Base-by-base conservation (phyloP, 1,139 yeast genomes). In the Saccharomyces pastorianus region DNA sequence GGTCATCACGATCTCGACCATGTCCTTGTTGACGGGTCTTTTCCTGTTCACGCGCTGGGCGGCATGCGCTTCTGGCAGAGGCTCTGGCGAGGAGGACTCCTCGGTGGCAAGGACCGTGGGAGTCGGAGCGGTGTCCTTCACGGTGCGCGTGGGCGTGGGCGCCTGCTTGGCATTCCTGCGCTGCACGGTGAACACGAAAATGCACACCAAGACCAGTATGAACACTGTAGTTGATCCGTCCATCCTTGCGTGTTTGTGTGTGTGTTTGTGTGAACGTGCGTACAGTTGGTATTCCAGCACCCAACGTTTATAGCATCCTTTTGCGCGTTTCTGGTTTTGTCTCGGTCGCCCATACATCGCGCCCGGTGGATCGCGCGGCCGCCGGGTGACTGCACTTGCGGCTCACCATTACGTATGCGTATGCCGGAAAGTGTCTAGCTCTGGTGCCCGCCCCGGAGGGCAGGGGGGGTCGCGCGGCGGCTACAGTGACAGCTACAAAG, bases 1-100 rank as follows among this genome's bases (percentile, higher is more conserved):
- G 28, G 90, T 81, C 62, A 84, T 88, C 1, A 91, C 97, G 0
- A 88, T 84, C 60, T 87, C 95, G 50, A 91, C 77, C 98, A 91
- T 91, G 58, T 81, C 83, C 9, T 77, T 79, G 2, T 89, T 85
- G n/a, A 87, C 86, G 2, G 74, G 77, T 53, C 96, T 80, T 53
- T 80, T 73, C 17, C 9, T 17, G 27, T 11, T 25, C 3, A 25
- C 29, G 54, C 71, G 62, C 28, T n/a, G 57, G 53, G 17, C 5
- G 47, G 9, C 29, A 8, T 9, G 29, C 6, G 8, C 8, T 44
- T 20, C 20, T 20, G 20, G 20, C 20, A 20, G 3, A 2, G 27
- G 47, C 28, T 44, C 29, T 23, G 29, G 20, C 2, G 47, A 26
- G 20, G 9, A 17, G 20, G 2, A 13, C 6, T 14, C n/a, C 5